phyloP scores from a whole-genome alignment of 2,329 filamentous ascomycete genomes.

The Botrytis deweyae region DNA sequence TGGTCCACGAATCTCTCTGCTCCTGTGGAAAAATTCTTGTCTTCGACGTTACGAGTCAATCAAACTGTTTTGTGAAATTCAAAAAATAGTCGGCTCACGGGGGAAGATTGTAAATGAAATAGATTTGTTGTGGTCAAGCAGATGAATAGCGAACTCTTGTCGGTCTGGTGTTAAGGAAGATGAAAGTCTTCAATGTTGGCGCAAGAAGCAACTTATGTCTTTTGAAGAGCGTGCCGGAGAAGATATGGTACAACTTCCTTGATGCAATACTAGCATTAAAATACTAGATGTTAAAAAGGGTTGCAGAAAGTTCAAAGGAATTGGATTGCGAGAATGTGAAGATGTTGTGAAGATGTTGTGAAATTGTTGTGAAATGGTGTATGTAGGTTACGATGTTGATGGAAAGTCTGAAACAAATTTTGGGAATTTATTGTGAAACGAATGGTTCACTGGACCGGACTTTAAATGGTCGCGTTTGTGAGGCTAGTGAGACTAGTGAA shows the following conservation, averaged over 20 bases:
- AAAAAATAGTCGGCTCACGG: neutral
- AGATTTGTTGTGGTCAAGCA: neutral
- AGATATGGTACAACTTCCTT: neutral
- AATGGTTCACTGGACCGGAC: neutral
- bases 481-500: neutral
- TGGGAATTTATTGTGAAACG: neutral
- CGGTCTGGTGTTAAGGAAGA: neutral
- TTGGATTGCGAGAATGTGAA: neutral
- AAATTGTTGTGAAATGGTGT: no score
- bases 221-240: neutral
- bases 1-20: neutral
- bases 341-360: neutral
- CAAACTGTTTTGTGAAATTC: neutral
- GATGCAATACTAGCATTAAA: neutral
- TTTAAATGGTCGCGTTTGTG: neutral
- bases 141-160: neutral
- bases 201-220: neutral
- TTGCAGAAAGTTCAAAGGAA: neutral
- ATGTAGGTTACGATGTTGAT: neutral
- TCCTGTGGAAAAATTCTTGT: neutral
- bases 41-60: neutral
- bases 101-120: neutral
- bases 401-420: neutral
- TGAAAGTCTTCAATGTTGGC: neutral
- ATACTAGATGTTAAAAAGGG: neutral